Evolutionary conservation across 768 basidiomycete species (phyloP).

Genomic region (Rubroboletus pulcherrimus): DNA sequence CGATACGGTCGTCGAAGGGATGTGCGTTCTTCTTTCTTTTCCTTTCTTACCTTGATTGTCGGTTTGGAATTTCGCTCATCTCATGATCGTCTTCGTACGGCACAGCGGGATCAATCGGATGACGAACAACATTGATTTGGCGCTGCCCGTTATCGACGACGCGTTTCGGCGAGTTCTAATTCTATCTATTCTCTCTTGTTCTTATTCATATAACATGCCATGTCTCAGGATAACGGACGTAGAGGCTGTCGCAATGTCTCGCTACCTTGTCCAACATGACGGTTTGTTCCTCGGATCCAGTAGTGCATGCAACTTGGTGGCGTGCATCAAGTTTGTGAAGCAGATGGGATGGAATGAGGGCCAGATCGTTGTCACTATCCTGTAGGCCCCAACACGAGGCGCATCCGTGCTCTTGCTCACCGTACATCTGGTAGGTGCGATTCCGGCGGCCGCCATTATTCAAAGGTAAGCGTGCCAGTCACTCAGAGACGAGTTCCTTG

Average conservation of each 20-base stretch:
- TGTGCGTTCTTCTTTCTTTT: conserved; percentile 46
- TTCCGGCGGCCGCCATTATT: conserved; percentile 88
- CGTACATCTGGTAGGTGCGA: conserved; percentile 59
- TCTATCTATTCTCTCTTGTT: neutral
- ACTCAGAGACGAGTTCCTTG: neutral
- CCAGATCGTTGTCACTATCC: conserved; percentile 76
- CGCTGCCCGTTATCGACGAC: conserved; percentile 81
- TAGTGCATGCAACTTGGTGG: conserved; percentile 94
- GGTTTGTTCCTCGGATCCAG: conserved; percentile 95
- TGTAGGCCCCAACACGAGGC: conserved; percentile 47
- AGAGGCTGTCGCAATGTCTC: conserved; percentile 95
- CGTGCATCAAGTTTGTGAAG: conserved; percentile 77
- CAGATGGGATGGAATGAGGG: conserved; percentile 66
- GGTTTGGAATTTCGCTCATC: neutral
- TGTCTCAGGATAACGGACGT: conserved; percentile 74
- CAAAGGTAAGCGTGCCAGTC: conserved; percentile 58
- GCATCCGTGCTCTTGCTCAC: neutral
- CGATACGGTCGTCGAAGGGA: conserved; percentile 93
- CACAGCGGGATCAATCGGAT: conserved; percentile 87
- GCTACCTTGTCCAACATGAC: conserved; percentile 85
- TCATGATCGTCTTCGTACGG: neutral
- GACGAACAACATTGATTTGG: conserved; percentile 86
- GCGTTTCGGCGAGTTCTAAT: conserved; percentile 65
- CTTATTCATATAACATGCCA: neutral
- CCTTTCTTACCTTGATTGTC: conserved; percentile 5